phyloP scores from a whole-genome alignment of 2,329 filamentous ascomycete species.

The Venturia carpophila region DNA sequence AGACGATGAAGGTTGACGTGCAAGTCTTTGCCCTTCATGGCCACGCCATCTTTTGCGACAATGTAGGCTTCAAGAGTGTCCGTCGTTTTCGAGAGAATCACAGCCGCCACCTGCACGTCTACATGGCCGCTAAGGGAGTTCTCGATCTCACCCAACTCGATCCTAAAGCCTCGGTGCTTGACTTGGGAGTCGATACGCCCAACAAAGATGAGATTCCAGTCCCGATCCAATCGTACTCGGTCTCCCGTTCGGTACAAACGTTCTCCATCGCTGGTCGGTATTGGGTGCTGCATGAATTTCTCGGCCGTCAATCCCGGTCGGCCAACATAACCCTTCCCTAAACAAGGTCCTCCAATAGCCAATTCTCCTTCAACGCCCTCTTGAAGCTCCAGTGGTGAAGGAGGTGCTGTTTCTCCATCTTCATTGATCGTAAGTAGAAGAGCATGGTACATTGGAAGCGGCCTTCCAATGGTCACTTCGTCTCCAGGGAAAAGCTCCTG shows the following conservation, averaged over 20 bases:
- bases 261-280: constrained; percentile 1
- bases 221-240: constrained; percentile 24
- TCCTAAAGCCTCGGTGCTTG: constrained; percentile 28
- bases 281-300: constrained; percentile 17
- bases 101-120: constrained; percentile 25
- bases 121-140: constrained; percentile 22
- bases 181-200: constrained; percentile 28
- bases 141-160: constrained; percentile 29
- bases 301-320: neutral
- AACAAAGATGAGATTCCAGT: constrained; percentile 25
- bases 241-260: constrained; percentile 24
- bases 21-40: neutral
- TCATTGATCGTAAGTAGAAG: neutral
- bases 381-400: neutral
- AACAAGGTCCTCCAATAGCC: neutral
- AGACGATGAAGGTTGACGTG: constrained; percentile 1
- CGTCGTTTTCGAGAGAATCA: constrained; percentile 22
- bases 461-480: constrained; percentile 25
- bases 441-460: constrained; percentile 17
- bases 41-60: neutral
- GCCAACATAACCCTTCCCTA: constrained; percentile 1
- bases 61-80: constrained; percentile 28
- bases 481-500: constrained; percentile 24
- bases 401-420: neutral
- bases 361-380: neutral